These are phyloP conservation scores for Alternaria ethzedia DNA, from an alignment of 2,329 filamentous ascomycete species.

Conservation along the genomic window DNA sequence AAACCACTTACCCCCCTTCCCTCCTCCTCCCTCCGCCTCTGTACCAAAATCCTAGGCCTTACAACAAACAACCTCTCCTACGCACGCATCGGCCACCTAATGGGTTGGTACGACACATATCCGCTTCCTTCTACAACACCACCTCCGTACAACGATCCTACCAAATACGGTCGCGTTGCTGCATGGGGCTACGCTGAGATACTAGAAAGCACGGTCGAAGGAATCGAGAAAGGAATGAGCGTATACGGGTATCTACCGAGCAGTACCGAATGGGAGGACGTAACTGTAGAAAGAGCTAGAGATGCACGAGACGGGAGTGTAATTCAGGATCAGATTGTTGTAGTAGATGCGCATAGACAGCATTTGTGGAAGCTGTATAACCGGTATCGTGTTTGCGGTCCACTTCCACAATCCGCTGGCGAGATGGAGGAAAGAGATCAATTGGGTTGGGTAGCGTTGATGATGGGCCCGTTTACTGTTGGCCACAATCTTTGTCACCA, in stretches of 20 bases:
- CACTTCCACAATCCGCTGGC: slow-evolving; percentile 13
- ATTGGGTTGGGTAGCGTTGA: slow-evolving; percentile 27
- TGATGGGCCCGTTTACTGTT: slow-evolving; percentile 25
- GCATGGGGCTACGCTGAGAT: slow-evolving; percentile 59
- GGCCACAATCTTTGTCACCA: slow-evolving; percentile 23
- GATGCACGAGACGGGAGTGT: background rate
- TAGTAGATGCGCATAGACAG: slow-evolving; percentile 47
- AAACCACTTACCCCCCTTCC: slow-evolving; percentile 12
- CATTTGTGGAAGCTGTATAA: slow-evolving; percentile 56
- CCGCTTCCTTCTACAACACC: slow-evolving; percentile 50
- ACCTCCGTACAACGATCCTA: slow-evolving; percentile 44
- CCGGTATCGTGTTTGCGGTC: slow-evolving; percentile 40
- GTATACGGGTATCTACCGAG: slow-evolving; percentile 57
- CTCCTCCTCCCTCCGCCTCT: slow-evolving; percentile 28
- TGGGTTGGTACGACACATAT: slow-evolving; percentile 55
- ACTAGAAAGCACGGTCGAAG: slow-evolving; percentile 49
- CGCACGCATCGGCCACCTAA: slow-evolving; percentile 26
- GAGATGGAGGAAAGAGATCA: slow-evolving; percentile 2
- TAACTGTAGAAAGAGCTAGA: slow-evolving; percentile 44
- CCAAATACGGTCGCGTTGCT: slow-evolving; percentile 55
- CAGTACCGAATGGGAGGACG: slow-evolving; percentile 46
- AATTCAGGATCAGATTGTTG: slow-evolving; percentile 42
- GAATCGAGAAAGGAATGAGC: slow-evolving; percentile 42
- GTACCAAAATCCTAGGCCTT: slow-evolving; percentile 25
- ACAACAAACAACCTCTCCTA: slow-evolving; percentile 37